Conservation (phyloP, 2,329 filamentous ascomycete species). For the Ustilaginoidea virens region DNA sequence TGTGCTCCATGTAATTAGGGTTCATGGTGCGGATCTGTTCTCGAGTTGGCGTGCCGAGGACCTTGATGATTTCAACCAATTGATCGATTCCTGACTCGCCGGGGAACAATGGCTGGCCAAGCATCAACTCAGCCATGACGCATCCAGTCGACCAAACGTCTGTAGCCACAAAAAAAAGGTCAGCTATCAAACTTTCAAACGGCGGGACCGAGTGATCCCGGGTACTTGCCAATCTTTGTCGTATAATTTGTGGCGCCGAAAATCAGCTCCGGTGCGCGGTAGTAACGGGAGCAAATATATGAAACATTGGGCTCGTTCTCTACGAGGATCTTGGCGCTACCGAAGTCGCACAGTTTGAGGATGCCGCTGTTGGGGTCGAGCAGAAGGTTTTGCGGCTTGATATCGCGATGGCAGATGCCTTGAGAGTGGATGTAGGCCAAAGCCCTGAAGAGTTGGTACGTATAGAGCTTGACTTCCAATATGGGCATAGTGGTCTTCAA, state of each 20-base stretch:
- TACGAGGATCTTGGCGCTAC: constrained; percentile 94
- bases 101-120: constrained; percentile 93
- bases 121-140: constrained; percentile 98
- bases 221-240: constrained; percentile 87
- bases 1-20: constrained; percentile 99
- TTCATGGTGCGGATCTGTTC: constrained; percentile 99
- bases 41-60: constrained; percentile 85
- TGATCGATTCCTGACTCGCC: constrained; percentile 98
- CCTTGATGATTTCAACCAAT: constrained; percentile 98
- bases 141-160: constrained; percentile 99
- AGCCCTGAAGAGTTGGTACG: constrained; percentile 96
- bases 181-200: constrained; percentile 1
- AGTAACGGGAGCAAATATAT: constrained; percentile 98
- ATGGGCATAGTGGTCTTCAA: constrained; percentile 99
- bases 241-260: constrained; percentile 99
- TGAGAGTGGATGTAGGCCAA: constrained; percentile 98
- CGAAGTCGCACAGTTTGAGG: constrained; percentile 96
- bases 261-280: constrained; percentile 92
- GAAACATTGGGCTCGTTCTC: constrained; percentile 99
- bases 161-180: constrained; percentile 36
- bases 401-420: constrained; percentile 96
- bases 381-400: constrained; percentile 96
- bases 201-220: neutral
- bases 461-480: constrained; percentile 97
- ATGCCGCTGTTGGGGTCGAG: constrained; percentile 84